These are phyloP conservation scores for Melaleuca alternifolia DNA, from an alignment of 345 rosid genomes.

Conservation along the genomic window DNA sequence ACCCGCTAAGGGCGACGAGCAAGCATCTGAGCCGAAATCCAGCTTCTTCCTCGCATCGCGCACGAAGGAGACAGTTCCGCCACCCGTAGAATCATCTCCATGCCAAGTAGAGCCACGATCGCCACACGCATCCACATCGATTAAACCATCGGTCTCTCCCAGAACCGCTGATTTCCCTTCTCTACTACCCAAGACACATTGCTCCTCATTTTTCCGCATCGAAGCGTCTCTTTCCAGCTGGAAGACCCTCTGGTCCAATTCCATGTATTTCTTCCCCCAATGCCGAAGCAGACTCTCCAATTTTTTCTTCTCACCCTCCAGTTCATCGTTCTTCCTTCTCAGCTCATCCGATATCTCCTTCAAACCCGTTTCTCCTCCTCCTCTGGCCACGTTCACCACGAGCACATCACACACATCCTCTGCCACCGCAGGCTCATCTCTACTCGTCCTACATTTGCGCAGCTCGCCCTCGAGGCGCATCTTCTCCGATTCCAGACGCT, in stretches of 20 bases:
- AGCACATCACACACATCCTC: not conserved
- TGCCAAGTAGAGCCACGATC: not conserved
- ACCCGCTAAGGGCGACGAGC: not conserved
- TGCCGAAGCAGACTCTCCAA: not conserved
- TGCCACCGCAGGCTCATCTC: rapidly evolving
- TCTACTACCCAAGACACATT: not conserved
- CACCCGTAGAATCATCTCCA: not conserved
- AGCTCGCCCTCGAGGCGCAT: not conserved
- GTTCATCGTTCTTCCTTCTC: not conserved
- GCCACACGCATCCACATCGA: not conserved
- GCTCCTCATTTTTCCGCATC: not conserved
- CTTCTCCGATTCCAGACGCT: not conserved
- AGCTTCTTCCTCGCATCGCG: not conserved
- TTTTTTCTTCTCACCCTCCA: not conserved
- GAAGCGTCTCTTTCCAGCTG: not conserved
- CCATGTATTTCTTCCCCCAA: not conserved
- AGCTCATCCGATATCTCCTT: not conserved
- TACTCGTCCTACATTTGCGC: not conserved
- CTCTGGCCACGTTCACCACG: not conserved
- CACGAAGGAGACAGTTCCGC: not conserved
- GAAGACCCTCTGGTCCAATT: not conserved
- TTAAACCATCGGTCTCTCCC: not conserved
- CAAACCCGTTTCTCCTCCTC: not conserved
- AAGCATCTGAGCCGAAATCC: not conserved
- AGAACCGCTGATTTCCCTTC: not conserved